These are phyloP conservation scores for Chondrus crispus DNA, from an alignment of 23 red algal species.

Conservation along the genomic window DNA sequence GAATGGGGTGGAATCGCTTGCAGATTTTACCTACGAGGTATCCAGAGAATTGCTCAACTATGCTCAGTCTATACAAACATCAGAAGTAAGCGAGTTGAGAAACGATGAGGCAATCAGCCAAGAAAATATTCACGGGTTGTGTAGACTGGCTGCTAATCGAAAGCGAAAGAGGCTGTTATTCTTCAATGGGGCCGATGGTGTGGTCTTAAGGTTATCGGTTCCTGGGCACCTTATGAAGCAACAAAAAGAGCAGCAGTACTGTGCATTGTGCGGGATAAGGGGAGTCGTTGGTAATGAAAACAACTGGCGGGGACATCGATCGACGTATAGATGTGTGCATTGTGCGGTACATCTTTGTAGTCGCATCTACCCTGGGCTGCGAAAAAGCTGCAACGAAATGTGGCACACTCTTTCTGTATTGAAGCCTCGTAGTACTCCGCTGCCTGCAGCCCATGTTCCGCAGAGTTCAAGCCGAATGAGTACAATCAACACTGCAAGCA, in stretches of 20 bases:
- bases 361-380: neutral
- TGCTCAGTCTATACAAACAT: neutral
- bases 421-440: neutral
- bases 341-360: neutral
- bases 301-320: neutral
- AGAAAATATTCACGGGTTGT: neutral
- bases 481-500: no score
- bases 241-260: neutral
- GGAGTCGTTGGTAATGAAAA: neutral
- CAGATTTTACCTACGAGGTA: neutral
- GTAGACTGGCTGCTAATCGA: neutral
- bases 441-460: no score
- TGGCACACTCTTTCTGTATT: neutral
- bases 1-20: neutral
- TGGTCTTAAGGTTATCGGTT: conserved; percentile 1
- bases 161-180: conserved; percentile 26
- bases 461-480: no score
- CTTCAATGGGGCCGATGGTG: conserved; percentile 2
- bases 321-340: neutral
- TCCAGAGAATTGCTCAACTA: neutral
- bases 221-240: conserved; percentile 18
- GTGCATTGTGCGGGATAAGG: conserved; percentile 22
- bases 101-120: neutral
- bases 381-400: neutral
- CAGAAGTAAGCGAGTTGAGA: no score